Evolutionary conservation across 1,284 basidiomycete species (phyloP).

Genomic region (Ceratobasidium papillatum): DNA sequence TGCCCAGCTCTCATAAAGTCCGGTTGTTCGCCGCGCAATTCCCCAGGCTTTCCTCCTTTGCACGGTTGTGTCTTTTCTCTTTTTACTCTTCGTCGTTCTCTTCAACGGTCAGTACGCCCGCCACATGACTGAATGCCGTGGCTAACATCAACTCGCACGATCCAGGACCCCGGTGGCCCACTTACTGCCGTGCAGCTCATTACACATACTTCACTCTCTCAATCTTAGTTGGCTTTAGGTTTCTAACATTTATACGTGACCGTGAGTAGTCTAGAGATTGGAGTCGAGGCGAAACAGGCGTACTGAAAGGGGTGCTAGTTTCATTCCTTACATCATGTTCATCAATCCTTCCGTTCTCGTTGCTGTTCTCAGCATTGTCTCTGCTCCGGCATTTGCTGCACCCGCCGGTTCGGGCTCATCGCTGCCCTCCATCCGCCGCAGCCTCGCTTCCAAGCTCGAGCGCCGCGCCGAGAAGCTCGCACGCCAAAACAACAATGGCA

Average conservation of each 20-base stretch:
- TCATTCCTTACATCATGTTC: slow-evolving; percentile 29
- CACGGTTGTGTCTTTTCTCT: slow-evolving; percentile 21
- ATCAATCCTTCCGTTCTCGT: slow-evolving; percentile 21
- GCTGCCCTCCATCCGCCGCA: slow-evolving; percentile 17
- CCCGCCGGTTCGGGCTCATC: slow-evolving; percentile 1
- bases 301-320: background rate
- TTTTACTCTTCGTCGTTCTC: slow-evolving; percentile 28
- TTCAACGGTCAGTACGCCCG: slow-evolving; percentile 9
- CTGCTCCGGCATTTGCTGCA: slow-evolving; percentile 12
- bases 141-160: background rate
- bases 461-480: slow-evolving; percentile 16
- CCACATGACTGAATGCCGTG: background rate
- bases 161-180: slow-evolving; percentile 40
- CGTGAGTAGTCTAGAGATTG: background rate
- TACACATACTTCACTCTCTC: slow-evolving; percentile 2
- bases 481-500: slow-evolving; percentile 8
- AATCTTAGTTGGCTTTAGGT: slow-evolving; percentile 22
- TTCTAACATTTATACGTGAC: slow-evolving; percentile 14
- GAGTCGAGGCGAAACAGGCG: slow-evolving; percentile 3
- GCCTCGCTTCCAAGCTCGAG: slow-evolving; percentile 38
- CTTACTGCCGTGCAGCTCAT: slow-evolving; percentile 40
- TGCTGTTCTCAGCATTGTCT: slow-evolving; percentile 28
- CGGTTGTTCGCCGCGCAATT: background rate
- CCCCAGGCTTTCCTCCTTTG: slow-evolving; percentile 34
- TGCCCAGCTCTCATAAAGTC: background rate